Percentiles rank a stretch among this genome's conserved stretches.
Evolutionary conservation across 2,329 filamentous ascomycete species (phyloP).

Genomic region (Clonostachys solani): DNA sequence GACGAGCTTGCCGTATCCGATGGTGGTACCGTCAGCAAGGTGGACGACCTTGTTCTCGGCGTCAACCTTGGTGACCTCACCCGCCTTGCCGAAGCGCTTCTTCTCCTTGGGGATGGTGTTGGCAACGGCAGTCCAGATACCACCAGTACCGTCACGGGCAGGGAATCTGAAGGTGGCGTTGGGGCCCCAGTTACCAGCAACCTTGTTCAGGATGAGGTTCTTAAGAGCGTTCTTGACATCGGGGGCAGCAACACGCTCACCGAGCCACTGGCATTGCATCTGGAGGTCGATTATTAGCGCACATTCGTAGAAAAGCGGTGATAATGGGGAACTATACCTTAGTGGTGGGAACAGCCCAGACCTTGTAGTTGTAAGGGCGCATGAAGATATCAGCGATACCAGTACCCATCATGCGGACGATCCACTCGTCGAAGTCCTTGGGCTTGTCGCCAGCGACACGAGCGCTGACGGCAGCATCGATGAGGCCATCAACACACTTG

Average conservation of each 20-base stretch:
- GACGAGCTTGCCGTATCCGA: constrained; percentile 89
- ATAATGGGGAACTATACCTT: constrained; percentile 57
- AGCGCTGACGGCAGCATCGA: constrained; percentile 85
- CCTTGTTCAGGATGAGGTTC: constrained; percentile 95
- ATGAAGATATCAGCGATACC: constrained; percentile 96
- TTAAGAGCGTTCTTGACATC: constrained; percentile 90
- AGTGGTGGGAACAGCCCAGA: constrained; percentile 97
- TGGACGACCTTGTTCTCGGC: constrained; percentile 79
- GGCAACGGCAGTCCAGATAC: constrained; percentile 97
- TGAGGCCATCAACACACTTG: constrained; percentile 88
- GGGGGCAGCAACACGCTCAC: constrained; percentile 95
- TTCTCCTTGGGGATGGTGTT: constrained; percentile 91
- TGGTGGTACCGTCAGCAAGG: constrained; percentile 77
- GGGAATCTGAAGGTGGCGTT: constrained; percentile 99
- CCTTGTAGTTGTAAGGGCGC: constrained; percentile 99
- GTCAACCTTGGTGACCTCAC: constrained; percentile 81
- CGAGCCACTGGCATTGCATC: constrained; percentile 99
- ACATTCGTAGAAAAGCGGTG: neutral
- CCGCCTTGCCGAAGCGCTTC: constrained; percentile 81
- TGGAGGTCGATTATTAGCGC: constrained; percentile 27
- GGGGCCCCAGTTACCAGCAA: constrained; percentile 95
- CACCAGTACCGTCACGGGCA: constrained; percentile 89
- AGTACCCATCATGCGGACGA: constrained; percentile 83
- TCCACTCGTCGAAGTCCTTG: constrained; percentile 98
- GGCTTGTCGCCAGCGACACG: constrained; percentile 89